Evolutionary conservation across 176 grass and related monocot species (phyloP).

Genomic region (Oryza nivara): DNA sequence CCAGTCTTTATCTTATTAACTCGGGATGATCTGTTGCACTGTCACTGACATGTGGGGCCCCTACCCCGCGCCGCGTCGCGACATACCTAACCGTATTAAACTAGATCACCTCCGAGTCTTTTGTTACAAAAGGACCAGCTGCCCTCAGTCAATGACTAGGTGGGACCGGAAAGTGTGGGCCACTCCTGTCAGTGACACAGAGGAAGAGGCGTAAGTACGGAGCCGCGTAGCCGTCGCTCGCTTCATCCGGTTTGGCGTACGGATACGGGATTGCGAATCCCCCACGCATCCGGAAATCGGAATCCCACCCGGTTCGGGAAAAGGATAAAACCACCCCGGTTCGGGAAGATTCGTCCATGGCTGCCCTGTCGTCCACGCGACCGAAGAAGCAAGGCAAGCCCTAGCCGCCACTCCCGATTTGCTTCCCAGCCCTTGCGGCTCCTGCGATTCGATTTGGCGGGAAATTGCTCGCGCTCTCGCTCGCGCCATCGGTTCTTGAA

Average conservation of each 20-base stretch:
- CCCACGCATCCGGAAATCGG: constrained; percentile 33
- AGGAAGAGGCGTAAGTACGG: fast-evolving
- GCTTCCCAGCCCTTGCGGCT: neutral
- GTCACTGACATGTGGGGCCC: neutral
- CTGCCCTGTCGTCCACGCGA: neutral
- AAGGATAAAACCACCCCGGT: constrained; percentile 5
- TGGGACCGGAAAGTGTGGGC: fast-evolving
- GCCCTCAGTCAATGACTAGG: fast-evolving
- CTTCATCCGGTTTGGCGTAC: constrained; percentile 17
- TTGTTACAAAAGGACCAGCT: fast-evolving
- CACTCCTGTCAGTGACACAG: neutral
- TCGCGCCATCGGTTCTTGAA: neutral
- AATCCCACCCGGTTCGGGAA: neutral
- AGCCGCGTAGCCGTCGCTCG: neutral
- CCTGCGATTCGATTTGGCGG: constrained; percentile 12
- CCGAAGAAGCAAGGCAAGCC: neutral
- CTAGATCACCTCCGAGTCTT: neutral
- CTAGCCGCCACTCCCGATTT: neutral
- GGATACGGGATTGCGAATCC: constrained; percentile 29
- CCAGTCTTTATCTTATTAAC: neutral
- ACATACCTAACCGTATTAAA: neutral
- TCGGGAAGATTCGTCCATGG: neutral
- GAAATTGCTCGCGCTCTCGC: neutral
- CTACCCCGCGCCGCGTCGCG: neutral
- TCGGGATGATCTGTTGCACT: no score